These are phyloP conservation scores for Penicillium sp. DNA, from an alignment of 2,329 filamentous ascomycete species.

Conservation along the genomic window DNA sequence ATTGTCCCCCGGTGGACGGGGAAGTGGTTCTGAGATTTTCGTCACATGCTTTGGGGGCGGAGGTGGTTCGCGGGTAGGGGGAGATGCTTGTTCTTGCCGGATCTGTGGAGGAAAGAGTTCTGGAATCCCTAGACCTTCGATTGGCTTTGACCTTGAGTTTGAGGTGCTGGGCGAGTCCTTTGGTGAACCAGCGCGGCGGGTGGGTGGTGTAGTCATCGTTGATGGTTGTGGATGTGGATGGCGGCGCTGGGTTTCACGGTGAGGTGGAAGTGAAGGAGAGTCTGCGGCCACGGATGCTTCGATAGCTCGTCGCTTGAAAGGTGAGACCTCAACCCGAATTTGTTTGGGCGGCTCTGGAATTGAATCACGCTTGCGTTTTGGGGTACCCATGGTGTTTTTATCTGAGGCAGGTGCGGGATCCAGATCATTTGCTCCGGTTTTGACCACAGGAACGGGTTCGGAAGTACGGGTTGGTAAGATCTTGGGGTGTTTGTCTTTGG, in stretches of 20 bases:
- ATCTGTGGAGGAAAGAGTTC: not conserved
- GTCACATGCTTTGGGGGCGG: not conserved
- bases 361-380: slow-evolving; percentile 27
- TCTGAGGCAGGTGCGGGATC: not conserved
- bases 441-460: not conserved
- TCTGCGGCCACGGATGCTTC: not conserved
- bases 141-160: not conserved
- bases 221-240: not conserved
- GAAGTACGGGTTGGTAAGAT: slow-evolving; percentile 5
- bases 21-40: not conserved
- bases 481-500: slow-evolving; percentile 2
- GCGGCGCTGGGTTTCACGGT: not conserved
- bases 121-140: slow-evolving; percentile 4
- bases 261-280: not conserved
- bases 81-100: not conserved
- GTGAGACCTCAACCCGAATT: not conserved
- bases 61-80: not conserved
- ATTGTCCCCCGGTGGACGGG: slow-evolving; percentile 6
- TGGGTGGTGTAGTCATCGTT: not conserved
- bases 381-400: not conserved
- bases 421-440: not conserved
- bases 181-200: not conserved
- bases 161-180: not conserved
- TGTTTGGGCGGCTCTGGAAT: not conserved
- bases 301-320: slow-evolving; percentile 13